Conservation (phyloP, 73 alveolate species). For the Breviolum minutum region DNA sequence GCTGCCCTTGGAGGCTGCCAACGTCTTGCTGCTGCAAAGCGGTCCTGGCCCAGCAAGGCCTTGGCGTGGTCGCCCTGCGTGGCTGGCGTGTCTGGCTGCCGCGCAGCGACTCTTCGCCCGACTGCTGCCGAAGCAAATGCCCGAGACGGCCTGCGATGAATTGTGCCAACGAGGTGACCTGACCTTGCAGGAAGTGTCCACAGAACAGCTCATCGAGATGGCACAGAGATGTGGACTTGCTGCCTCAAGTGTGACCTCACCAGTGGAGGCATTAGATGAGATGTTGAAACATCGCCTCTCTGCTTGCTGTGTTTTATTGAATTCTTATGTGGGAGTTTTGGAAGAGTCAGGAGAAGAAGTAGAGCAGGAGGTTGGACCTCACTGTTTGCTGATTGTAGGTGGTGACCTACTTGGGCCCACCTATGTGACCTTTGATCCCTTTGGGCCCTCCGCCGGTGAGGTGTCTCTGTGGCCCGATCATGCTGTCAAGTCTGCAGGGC, state of each 20-base stretch:
- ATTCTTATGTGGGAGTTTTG: slow-evolving; percentile 43
- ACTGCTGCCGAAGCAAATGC: slow-evolving; percentile 2
- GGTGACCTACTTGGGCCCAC: slow-evolving; percentile 47
- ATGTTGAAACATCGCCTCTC: slow-evolving; percentile 50
- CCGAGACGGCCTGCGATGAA: slow-evolving; percentile 16
- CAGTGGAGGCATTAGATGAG: slow-evolving; percentile 22
- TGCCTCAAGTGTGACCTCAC: not conserved
- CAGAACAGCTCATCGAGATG: not conserved
- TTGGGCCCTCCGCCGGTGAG: slow-evolving; percentile 32
- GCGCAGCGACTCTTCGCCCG: slow-evolving; percentile 36
- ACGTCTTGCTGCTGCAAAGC: not conserved
- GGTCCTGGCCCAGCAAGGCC: slow-evolving; percentile 8
- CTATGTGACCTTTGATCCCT: slow-evolving; percentile 52
- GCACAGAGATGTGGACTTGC: not conserved
- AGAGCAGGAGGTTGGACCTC: slow-evolving; percentile 29
- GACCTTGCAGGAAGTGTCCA: not conserved
- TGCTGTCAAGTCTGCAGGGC: not conserved
- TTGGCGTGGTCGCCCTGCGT: slow-evolving; percentile 12
- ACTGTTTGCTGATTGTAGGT: slow-evolving; percentile 34
- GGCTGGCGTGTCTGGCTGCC: slow-evolving; percentile 39
- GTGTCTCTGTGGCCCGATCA: slow-evolving; percentile 40
- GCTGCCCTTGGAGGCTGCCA: slow-evolving; percentile 35
- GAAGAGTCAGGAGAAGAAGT: slow-evolving; percentile 47
- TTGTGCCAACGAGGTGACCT: not conserved
- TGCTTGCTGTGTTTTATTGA: slow-evolving; percentile 23